phyloP scores from a whole-genome alignment of 208 protist genomes.

The Acanthamoeba culbertsoni region DNA sequence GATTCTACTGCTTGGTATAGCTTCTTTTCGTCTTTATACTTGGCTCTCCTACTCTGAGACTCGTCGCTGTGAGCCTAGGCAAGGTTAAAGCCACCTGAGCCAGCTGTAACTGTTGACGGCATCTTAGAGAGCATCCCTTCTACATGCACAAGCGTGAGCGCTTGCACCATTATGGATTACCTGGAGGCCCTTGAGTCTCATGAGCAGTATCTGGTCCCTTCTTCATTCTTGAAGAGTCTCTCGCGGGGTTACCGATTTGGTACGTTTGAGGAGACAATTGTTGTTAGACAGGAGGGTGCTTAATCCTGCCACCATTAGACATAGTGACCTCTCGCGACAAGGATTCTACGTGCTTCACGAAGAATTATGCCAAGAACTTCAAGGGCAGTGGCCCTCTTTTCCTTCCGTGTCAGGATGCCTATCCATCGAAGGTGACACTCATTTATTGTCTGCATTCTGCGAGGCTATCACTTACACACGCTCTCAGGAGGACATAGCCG shows the following conservation, averaged over 20 bases:
- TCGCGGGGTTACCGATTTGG: background rate
- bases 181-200: background rate
- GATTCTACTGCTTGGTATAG: constrained; percentile 22
- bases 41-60: background rate
- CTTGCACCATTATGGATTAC: background rate
- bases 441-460: background rate
- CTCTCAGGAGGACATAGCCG: background rate
- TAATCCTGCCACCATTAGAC: background rate
- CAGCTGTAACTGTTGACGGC: background rate
- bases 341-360: constrained; percentile 9
- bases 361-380: constrained; percentile 25
- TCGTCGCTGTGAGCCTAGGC: background rate
- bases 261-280: background rate
- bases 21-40: no score
- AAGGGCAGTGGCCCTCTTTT: constrained; percentile 15
- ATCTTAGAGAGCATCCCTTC: background rate
- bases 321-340: background rate
- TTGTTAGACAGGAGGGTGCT: no score
- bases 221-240: background rate
- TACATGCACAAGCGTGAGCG: background rate
- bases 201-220: background rate
- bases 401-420: background rate
- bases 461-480: background rate
- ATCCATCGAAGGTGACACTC: background rate
- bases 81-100: background rate